Conservation (phyloP, 768 basidiomycete species). For the Mycena alexandri region DNA sequence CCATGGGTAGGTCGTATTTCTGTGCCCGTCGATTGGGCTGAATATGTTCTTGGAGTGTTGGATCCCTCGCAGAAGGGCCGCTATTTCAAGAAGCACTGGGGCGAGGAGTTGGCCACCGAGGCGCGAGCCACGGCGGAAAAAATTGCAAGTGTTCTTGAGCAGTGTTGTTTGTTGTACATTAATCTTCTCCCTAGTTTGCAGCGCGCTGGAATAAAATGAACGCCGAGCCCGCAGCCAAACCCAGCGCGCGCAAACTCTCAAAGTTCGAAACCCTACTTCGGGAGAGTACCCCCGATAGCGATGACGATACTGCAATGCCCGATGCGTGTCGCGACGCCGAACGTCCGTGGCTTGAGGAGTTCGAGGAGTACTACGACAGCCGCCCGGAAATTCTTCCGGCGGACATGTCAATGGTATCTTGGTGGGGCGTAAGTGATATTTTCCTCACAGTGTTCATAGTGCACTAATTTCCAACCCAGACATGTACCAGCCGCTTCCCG, state of each 20-base stretch:
- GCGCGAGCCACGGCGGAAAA: not conserved
- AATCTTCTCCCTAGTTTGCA: no score
- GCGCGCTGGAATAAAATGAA: no score
- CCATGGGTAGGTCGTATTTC: constrained; percentile 45
- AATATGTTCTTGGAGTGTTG: not conserved
- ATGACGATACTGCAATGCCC: constrained; percentile 8
- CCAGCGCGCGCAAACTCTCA: not conserved
- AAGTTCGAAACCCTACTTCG: not conserved
- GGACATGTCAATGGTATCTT: not conserved
- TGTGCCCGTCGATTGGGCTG: not conserved
- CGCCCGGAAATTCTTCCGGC: not conserved
- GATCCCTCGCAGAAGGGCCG: not conserved
- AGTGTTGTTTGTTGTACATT: no score
- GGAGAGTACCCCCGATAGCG: constrained; percentile 5
- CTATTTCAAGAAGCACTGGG: constrained; percentile 6
- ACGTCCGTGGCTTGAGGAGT: constrained; percentile 9
- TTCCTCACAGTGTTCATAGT: not conserved
- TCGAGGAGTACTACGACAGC: constrained; percentile 9
- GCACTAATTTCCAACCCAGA: not conserved
- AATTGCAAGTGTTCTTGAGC: not conserved
- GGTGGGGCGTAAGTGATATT: constrained; percentile 16
- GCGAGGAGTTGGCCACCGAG: not conserved
- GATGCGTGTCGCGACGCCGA: no score
- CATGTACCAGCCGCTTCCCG: constrained; percentile 39
- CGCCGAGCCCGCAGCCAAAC: no score